Conservation (phyloP, 2,329 filamentous ascomycete species). For the Alternaria atra region DNA sequence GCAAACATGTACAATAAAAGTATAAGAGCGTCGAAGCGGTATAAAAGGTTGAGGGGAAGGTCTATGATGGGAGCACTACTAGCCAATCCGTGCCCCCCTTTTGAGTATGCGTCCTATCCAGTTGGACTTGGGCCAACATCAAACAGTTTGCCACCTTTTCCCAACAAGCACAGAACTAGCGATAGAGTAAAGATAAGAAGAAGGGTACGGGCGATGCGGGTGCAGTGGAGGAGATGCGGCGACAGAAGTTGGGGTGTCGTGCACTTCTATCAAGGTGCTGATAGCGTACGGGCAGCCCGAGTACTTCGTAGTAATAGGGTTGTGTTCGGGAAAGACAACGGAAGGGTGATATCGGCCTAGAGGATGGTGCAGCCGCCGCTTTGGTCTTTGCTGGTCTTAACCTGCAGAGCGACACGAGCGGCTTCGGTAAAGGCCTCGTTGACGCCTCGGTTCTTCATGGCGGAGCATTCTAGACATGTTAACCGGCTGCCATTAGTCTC, state of each 20-base stretch:
- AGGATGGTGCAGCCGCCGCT: conserved; percentile 52
- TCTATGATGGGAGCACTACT: conserved; percentile 20
- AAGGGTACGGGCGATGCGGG: neutral
- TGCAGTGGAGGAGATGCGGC: neutral
- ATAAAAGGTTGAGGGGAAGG: conserved; percentile 11
- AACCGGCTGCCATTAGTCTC: conserved; percentile 1
- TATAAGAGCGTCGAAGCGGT: conserved; percentile 17
- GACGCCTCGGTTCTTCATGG: conserved; percentile 96
- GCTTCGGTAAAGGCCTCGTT: conserved; percentile 99
- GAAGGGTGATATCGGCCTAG: conserved; percentile 9
- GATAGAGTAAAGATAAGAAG: neutral
- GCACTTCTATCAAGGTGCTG: neutral
- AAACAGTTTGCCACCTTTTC: neutral
- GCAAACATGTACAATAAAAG: conserved; percentile 32
- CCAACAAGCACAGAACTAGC: conserved; percentile 1
- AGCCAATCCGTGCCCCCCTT: neutral
- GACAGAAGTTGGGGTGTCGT: neutral
- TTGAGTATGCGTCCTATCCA: conserved; percentile 6
- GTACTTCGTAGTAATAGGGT: conserved; percentile 4
- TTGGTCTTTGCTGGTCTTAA: conserved; percentile 62
- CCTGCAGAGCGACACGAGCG: conserved; percentile 83
- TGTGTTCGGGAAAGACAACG: conserved; percentile 15
- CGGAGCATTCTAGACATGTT: conserved; percentile 79
- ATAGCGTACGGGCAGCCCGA: neutral
- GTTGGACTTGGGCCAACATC: neutral